phyloP scores from a whole-genome alignment of 345 rosid species.

The Ricinus communis region DNA sequence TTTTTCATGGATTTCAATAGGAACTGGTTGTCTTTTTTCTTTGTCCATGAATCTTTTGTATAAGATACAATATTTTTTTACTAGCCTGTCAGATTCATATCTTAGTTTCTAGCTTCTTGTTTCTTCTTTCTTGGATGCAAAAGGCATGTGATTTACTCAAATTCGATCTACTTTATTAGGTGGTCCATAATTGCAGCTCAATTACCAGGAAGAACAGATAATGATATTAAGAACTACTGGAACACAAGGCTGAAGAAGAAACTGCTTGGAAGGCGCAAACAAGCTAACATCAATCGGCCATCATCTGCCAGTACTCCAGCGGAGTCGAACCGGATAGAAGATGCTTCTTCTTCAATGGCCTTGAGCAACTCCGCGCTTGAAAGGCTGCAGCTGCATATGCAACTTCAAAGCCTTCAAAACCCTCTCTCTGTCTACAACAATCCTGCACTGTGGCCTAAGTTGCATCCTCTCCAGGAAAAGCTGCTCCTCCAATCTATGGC shows the following conservation, averaged over 20 bases:
- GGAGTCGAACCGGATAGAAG: conserved; percentile 24
- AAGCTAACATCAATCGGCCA: conserved; percentile 36
- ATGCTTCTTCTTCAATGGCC: conserved; percentile 35
- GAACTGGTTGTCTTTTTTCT: conserved; percentile 41
- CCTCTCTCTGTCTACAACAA: conserved; percentile 61
- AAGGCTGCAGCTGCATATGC: conserved; percentile 91
- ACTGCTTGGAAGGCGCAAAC: conserved; percentile 78
- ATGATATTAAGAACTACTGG: conserved; percentile 97
- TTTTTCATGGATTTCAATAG: neutral
- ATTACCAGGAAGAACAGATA: conserved; percentile 97
- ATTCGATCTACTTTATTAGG: conserved; percentile 38
- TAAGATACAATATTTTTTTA: neutral
- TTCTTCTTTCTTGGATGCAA: conserved; percentile 16
- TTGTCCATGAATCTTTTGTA: conserved; percentile 40
- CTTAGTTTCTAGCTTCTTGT: conserved; percentile 22
- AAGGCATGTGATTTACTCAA: conserved; percentile 5
- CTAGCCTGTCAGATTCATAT: neutral
- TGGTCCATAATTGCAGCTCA: conserved; percentile 99
- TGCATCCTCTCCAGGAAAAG: conserved; percentile 57
- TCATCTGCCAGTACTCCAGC: conserved; percentile 19
- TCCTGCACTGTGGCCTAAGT: conserved; percentile 74
- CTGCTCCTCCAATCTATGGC: conserved; percentile 39
- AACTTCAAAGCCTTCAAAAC: conserved; percentile 70
- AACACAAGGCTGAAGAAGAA: conserved; percentile 97
- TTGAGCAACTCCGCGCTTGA: conserved; percentile 78